phyloP scores from a whole-genome alignment of 2,329 filamentous ascomycete genomes.

The Cladosporium sp. region DNA sequence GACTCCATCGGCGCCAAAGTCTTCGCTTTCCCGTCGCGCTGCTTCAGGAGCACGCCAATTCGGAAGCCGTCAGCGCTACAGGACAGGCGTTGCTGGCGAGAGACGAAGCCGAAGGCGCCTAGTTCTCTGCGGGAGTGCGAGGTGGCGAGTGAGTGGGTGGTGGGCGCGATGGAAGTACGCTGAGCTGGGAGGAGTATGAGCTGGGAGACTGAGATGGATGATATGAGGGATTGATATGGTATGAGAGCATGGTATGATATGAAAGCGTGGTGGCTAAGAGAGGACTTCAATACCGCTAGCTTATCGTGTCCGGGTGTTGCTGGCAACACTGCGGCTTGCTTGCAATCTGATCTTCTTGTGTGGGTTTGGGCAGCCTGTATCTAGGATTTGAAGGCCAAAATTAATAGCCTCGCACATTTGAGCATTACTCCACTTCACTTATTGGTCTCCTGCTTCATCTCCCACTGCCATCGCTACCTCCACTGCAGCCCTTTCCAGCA shows the following conservation, averaged over 20 bases:
- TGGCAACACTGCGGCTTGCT: background rate
- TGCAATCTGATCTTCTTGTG: background rate
- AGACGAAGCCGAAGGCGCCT: background rate
- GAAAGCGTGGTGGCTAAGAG: background rate
- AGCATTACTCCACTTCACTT: background rate
- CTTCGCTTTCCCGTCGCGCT: background rate
- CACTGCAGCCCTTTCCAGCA: conserved; percentile 38
- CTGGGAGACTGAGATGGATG: background rate
- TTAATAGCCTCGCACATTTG: background rate
- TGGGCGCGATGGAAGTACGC: background rate
- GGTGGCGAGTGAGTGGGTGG: background rate
- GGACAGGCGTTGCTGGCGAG: conserved; percentile 2
- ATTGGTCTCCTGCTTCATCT: background rate
- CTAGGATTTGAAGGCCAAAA: background rate
- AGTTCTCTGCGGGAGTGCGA: background rate
- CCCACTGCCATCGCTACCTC: background rate
- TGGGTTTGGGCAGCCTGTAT: background rate
- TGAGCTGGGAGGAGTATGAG: background rate
- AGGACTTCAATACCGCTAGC: background rate
- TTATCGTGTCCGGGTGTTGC: background rate
- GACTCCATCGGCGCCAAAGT: background rate
- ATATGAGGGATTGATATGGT: background rate
- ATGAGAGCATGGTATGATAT: background rate
- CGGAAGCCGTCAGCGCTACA: background rate
- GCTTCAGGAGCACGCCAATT: background rate